A percentile compares a stretch with the other conserved stretches of the same genome.
These are phyloP conservation scores for Cystobasidium onofrii DNA, from an alignment of 768 basidiomycete species.

Conservation along the genomic window DNA sequence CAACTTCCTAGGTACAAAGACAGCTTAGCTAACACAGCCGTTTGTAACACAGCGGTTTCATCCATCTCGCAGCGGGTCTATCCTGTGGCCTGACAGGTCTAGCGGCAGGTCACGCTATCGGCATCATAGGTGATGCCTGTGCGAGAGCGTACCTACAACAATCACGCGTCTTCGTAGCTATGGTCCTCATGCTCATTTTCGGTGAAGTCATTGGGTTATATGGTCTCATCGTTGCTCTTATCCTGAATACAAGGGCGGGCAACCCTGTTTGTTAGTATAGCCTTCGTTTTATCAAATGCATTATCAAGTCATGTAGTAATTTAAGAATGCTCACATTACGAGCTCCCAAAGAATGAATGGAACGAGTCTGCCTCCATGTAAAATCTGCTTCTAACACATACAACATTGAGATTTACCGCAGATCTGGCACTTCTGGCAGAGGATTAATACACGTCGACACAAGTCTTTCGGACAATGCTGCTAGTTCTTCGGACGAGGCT, in stretches of 20 bases:
- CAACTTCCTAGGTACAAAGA: too few species aligned
- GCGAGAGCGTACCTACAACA: conserved; percentile 86
- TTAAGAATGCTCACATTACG: background rate
- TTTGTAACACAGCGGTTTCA: conserved; percentile 63
- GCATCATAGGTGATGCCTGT: conserved; percentile 88
- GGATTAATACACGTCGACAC: background rate
- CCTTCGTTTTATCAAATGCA: too few species aligned
- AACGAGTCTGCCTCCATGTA: too few species aligned
- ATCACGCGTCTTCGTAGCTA: conserved; percentile 80
- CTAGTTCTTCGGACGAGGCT: background rate
- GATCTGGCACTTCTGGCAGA: background rate
- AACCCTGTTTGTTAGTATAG: conserved; percentile 45
- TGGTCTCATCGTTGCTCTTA: conserved; percentile 58
- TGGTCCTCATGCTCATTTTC: conserved; percentile 93
- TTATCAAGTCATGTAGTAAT: too few species aligned
- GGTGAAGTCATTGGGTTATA: conserved; percentile 84
- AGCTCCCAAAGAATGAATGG: background rate
- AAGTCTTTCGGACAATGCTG: background rate
- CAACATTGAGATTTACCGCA: background rate
- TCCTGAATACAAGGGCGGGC: conserved; percentile 74
- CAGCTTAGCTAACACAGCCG: conserved; percentile 49
- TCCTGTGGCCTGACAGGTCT: conserved; percentile 85
- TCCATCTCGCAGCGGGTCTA: conserved; percentile 84
- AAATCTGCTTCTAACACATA: background rate
- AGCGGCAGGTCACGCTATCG: conserved; percentile 90